phyloP scores from a whole-genome alignment of 768 basidiomycete species.

The Lentinula guzmanii region DNA sequence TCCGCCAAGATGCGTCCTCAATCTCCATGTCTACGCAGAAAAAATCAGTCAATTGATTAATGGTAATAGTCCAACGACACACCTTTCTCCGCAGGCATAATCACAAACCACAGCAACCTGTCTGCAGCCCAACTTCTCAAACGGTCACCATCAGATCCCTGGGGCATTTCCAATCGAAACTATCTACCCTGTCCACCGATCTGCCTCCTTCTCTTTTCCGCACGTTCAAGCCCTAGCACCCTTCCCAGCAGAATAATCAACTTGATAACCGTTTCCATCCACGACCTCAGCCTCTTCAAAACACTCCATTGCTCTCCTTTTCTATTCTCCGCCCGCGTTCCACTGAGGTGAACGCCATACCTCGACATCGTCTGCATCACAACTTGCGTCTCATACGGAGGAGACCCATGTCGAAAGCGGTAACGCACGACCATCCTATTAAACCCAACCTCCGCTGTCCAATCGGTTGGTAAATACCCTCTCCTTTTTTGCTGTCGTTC shows the following conservation, averaged over 20 bases:
- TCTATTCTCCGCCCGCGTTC: background rate
- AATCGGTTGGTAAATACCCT: background rate
- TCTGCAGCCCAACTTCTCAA: background rate
- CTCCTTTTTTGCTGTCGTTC: background rate
- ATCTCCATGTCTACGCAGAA: background rate
- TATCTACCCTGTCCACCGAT: background rate
- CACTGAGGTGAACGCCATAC: background rate
- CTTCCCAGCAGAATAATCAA: background rate
- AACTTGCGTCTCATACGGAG: background rate
- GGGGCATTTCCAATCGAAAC: background rate
- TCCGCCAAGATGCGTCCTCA: slow-evolving; percentile 1
- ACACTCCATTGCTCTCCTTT: background rate
- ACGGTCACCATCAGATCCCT: background rate
- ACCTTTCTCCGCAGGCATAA: background rate
- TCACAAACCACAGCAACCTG: background rate
- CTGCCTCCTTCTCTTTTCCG: background rate
- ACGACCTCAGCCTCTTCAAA: background rate
- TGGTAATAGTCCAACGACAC: background rate
- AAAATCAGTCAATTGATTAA: background rate
- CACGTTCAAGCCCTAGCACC: slow-evolving; percentile 3
- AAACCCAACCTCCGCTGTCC: background rate
- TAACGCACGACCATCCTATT: background rate
- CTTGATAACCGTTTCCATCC: no score
- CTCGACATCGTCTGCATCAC: background rate
- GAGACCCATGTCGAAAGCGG: background rate